Evolutionary conservation across 2,329 filamentous ascomycete species (phyloP), one percentile per base, ranked within the genome.

Genomic region (Leptosphaerulina australis): DNA sequence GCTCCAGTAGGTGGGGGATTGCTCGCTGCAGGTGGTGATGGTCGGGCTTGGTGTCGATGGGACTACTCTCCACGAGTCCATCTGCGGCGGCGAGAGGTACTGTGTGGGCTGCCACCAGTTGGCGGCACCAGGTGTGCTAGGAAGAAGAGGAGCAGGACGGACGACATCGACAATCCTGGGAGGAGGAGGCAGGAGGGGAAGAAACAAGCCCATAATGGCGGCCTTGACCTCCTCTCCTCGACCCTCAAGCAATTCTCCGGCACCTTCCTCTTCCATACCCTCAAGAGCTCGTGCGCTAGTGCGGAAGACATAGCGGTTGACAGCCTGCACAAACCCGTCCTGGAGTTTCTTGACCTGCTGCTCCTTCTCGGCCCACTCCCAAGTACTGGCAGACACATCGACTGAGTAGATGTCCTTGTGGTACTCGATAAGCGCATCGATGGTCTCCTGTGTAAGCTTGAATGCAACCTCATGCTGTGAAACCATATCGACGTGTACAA

Each of bases 401-500:
- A 92, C 83, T 63, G 90, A 96, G 80, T 96, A 92, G 64, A 97
- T 83, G 59, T 97, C 90, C 80, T 94, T 92, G 83, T 99, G 94
- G 75, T 96, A 96, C 73, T 96, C 90, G 72, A 96, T 88, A 59
- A 99, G 84, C 43, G 89, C 79, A 68, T 96, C 91, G 77, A 99
- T 99, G 55, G 92, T 91, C 72, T 97, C 94, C 50, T 87, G 84
- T 18, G 92, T 97, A 68, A 99, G 83, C 83, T 99, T 99, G 83
- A 92, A 97, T 62, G 92, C 94, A 68, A 99, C 91, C 79, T 97
- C 94, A 73, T 96, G 94, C 76, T 92, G 88, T 67, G 95, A 85
- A 53, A 99, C 93, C 91, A 97, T 96, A 79, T 99, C 94, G 75
- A 99, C 91, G 75, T 97, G 93, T 55, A 99, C 94, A 64, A 97